phyloP scores from a whole-genome alignment of 139 green algal genomes.

The Chlamydomonas eustigma region DNA sequence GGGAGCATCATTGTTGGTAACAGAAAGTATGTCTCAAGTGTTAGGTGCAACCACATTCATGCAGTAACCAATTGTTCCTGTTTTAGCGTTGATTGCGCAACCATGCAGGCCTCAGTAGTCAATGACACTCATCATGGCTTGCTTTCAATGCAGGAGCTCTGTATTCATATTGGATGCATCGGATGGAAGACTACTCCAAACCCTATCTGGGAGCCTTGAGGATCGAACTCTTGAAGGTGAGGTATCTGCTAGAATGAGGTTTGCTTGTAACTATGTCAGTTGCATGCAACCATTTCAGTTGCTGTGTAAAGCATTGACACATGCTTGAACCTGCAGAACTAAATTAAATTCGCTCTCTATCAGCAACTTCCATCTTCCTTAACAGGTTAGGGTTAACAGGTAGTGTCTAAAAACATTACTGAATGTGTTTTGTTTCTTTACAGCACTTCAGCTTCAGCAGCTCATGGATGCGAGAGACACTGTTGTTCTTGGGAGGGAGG shows the following conservation, averaged over 20 bases:
- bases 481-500: constrained; percentile 66
- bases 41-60: not conserved
- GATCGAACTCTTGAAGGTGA: constrained; percentile 10
- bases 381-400: too few species aligned
- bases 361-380: too few species aligned
- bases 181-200: constrained; percentile 52
- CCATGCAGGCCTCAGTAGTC: not conserved
- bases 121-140: not conserved
- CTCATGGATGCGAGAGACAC: constrained; percentile 19
- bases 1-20: constrained; percentile 79
- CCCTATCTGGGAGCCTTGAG: not conserved
- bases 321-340: too few species aligned
- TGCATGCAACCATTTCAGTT: too few species aligned
- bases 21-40: constrained; percentile 18
- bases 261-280: too few species aligned
- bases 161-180: constrained; percentile 74
- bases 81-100: not conserved
- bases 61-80: too few species aligned
- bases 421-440: not conserved
- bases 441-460: constrained; percentile 27
- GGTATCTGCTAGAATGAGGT: too few species aligned
- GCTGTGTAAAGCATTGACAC: too few species aligned
- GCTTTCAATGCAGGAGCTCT: constrained; percentile 26
- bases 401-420: too few species aligned
- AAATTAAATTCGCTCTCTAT: too few species aligned